These are phyloP conservation scores for Pugionium dolabratum DNA, from an alignment of 345 rosid genomes.

Conservation along the genomic window DNA sequence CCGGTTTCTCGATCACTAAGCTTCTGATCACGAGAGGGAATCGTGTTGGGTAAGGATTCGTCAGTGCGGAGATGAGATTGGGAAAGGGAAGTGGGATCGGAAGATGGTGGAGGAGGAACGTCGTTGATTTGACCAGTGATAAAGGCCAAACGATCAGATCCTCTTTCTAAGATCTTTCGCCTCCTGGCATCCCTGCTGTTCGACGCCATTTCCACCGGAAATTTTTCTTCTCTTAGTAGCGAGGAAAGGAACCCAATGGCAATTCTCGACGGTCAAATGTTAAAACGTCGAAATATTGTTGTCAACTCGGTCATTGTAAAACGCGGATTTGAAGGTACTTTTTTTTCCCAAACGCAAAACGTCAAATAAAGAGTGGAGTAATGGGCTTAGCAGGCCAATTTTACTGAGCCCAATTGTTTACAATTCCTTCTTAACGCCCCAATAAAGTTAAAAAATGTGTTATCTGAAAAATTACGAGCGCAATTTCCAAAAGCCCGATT, in stretches of 20 bases:
- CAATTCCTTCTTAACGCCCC: too few relatives aligned
- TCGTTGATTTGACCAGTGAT: slow-evolving; percentile 60
- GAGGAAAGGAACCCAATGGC: slow-evolving; percentile 4
- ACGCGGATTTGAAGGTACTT: slow-evolving; percentile 15
- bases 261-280: background rate
- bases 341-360: background rate
- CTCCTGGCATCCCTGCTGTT: slow-evolving; percentile 75
- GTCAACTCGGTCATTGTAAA: background rate
- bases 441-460: too few relatives aligned
- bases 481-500: background rate
- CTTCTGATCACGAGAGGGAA: slow-evolving; percentile 26
- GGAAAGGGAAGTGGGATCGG: slow-evolving; percentile 31
- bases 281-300: background rate
- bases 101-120: slow-evolving; percentile 53
- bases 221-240: background rate
- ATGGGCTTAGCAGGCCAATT: slow-evolving; percentile 33
- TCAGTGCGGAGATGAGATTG: slow-evolving; percentile 22
- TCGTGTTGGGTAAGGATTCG: slow-evolving; percentile 37
- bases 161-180: slow-evolving; percentile 67
- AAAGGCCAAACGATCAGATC: slow-evolving; percentile 83
- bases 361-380: background rate
- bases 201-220: slow-evolving; percentile 43
- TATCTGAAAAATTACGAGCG: too few relatives aligned
- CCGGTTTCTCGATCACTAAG: slow-evolving; percentile 43
- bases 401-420: too few relatives aligned